Evolutionary conservation across 139 green algal genomes (phyloP).

Genomic region (Volvox reticuliferus): DNA sequence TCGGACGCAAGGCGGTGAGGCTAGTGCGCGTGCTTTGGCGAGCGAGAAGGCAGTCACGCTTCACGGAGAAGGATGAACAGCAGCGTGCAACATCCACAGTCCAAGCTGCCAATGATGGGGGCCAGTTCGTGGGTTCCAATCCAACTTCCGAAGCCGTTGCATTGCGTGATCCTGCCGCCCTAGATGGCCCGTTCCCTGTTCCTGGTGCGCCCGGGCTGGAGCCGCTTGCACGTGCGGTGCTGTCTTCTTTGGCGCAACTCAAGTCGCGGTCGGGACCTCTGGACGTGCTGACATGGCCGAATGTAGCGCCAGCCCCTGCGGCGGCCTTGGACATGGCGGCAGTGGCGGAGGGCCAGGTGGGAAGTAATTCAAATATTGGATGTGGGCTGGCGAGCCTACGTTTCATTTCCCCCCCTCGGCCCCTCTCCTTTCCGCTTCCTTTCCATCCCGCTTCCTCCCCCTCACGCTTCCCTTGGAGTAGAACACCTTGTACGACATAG

Average conservation of each 20-base stretch:
- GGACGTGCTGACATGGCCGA: not conserved
- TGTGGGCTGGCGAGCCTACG: not conserved
- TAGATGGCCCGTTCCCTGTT: not conserved
- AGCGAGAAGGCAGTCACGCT: not conserved
- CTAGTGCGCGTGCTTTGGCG: not conserved
- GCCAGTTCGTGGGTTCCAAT: not conserved
- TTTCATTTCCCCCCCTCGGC: no score
- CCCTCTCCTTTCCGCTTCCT: not conserved
- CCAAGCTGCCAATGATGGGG: no score
- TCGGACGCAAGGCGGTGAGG: not conserved
- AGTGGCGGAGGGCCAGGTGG: constrained; percentile 27
- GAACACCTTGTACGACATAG: not conserved
- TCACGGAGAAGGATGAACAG: no score
- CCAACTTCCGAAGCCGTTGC: not conserved
- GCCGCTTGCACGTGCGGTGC: not conserved
- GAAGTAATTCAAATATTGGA: not conserved
- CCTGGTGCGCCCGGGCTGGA: not conserved
- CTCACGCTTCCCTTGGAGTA: not conserved
- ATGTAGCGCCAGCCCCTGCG: not conserved
- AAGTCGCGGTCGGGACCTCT: not conserved
- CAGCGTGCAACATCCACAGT: no score
- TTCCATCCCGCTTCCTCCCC: not conserved
- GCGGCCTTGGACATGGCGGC: constrained; percentile 17
- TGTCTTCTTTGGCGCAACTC: not conserved
- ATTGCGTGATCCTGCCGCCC: not conserved